These are phyloP conservation scores for Kodamaea fukazawae DNA, from an alignment of 805 yeast species.

Conservation along the genomic window DNA sequence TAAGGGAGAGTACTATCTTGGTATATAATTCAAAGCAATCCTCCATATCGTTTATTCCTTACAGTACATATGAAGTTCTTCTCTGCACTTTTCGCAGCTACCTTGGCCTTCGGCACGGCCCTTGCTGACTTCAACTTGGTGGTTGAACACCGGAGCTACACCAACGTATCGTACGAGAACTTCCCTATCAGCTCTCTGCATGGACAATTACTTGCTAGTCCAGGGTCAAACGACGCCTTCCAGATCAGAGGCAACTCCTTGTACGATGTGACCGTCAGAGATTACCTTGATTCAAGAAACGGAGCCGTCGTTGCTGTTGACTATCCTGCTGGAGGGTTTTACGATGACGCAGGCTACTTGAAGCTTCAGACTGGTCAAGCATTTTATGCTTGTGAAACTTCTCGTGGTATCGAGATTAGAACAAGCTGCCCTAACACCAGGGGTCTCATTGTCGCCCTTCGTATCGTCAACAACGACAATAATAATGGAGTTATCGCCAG, in stretches of 20 bases:
- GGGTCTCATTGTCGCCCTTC: background rate
- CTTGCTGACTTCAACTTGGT: slow-evolving; percentile 5
- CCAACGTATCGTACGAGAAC: background rate
- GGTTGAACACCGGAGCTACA: background rate
- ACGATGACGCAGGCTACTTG: background rate
- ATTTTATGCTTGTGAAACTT: slow-evolving; percentile 1
- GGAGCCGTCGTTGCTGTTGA: background rate
- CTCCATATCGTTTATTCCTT: too few species aligned
- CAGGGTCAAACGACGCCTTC: background rate
- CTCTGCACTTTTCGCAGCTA: background rate
- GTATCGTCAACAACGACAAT: background rate
- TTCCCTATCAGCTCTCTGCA: background rate
- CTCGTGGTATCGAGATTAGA: background rate
- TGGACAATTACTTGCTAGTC: background rate
- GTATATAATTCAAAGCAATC: too few species aligned
- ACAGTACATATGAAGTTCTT: background rate
- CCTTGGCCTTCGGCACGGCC: background rate
- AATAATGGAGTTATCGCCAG: background rate
- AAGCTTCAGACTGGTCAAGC: background rate
- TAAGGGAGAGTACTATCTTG: too few species aligned
- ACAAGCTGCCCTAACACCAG: background rate
- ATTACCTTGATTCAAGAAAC: background rate
- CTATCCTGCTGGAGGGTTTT: slow-evolving; percentile 2
- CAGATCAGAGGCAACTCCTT: background rate
- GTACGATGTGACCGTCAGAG: background rate